These are phyloP conservation scores for Suhomyces emberorum DNA, from an alignment of 805 yeast species.

Conservation along the genomic window DNA sequence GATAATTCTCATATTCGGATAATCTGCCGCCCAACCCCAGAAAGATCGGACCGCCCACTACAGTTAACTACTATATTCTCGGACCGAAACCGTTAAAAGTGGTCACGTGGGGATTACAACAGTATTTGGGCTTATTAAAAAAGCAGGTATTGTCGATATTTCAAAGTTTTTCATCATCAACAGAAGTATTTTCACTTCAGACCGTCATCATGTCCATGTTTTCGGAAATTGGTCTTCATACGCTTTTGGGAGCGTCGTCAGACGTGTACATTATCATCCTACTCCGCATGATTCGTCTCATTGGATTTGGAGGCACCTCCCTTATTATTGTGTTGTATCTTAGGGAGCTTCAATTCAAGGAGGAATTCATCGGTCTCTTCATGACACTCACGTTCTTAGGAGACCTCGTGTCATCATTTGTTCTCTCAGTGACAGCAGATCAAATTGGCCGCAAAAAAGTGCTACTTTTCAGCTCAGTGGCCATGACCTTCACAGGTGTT, in stretches of 20 bases:
- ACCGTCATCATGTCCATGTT: constrained; percentile 4
- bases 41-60: too few relatives aligned
- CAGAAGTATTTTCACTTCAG: too few relatives aligned
- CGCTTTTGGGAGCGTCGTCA: constrained; percentile 23
- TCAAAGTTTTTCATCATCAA: too few relatives aligned
- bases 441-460: constrained; percentile 43
- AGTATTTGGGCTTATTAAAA: too few relatives aligned
- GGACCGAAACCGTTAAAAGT: too few relatives aligned
- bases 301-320: constrained; percentile 37
- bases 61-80: too few relatives aligned
- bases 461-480: constrained; percentile 36
- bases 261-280: constrained; percentile 33
- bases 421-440: constrained; percentile 46
- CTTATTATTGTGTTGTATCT: constrained; percentile 44
- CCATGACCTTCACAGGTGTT: constrained; percentile 44
- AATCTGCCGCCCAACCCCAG: too few relatives aligned
- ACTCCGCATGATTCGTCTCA: constrained; percentile 32
- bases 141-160: too few relatives aligned
- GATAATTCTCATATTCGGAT: too few relatives aligned
- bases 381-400: constrained; percentile 50
- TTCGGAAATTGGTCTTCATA: constrained; percentile 33
- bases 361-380: constrained; percentile 44
- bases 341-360: constrained; percentile 38
- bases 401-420: constrained; percentile 47
- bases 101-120: too few relatives aligned